Percentiles rank a stretch among this genome's conserved stretches.
Evolutionary conservation across 1,139 yeast genomes (phyloP).

Genomic region (Candida smagusa): DNA sequence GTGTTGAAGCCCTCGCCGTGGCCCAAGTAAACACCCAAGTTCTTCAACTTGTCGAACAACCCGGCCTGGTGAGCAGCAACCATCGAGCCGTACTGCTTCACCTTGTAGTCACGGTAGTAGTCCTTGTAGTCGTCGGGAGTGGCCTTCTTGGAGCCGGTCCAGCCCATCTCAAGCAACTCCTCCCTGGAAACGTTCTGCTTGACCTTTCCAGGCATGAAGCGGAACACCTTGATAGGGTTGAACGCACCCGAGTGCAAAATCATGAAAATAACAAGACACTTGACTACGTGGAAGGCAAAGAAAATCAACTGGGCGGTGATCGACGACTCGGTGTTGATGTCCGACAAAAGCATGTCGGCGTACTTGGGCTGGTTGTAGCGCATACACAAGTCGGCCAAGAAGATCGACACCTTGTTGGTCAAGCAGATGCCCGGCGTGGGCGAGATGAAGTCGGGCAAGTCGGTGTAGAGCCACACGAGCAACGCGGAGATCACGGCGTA

Average conservation of each 20-base stretch:
- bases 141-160: constrained; percentile 88
- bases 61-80: constrained; percentile 78
- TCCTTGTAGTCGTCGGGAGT: constrained; percentile 70
- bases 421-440: constrained; percentile 92
- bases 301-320: constrained; percentile 61
- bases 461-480: constrained; percentile 81
- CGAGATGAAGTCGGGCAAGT: constrained; percentile 80
- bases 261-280: constrained; percentile 53
- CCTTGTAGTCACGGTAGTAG: constrained; percentile 60
- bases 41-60: constrained; percentile 53
- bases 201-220: constrained; percentile 25
- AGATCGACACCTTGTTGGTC: constrained; percentile 57
- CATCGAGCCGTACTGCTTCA: constrained; percentile 73
- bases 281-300: constrained; percentile 68
- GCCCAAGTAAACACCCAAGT: constrained; percentile 61
- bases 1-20: constrained; percentile 83
- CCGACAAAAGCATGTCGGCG: constrained; percentile 48
- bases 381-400: constrained; percentile 30
- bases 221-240: constrained; percentile 56
- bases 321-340: constrained; percentile 37
- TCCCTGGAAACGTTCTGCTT: constrained; percentile 46
- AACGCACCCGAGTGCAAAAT: constrained; percentile 66
- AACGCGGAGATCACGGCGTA: constrained; percentile 45
- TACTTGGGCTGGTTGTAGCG: constrained; percentile 32
- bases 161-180: constrained; percentile 66